Base-by-base conservation (phyloP, 257 asterid genomes). In the Solanum sejunctum region DNA sequence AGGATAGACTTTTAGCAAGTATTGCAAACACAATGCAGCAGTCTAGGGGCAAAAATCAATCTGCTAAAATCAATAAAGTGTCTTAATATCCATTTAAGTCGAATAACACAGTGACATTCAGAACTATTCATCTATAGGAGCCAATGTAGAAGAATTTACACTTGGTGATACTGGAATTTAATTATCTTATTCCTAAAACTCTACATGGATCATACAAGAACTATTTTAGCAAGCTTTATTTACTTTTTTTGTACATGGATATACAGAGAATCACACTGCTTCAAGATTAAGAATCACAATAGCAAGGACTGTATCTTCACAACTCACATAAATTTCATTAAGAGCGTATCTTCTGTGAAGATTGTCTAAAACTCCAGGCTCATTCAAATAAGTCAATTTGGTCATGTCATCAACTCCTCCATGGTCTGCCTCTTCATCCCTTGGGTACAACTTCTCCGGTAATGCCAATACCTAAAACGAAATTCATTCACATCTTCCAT, bases 331-430 rank as follows among this genome's bases (percentile, higher is more conserved):
- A 69, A 96, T 94, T 87, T 96, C 99, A 90, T 96, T 96, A 26
- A 96, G 98, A 56, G 88, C 93, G 67, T 96, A 96, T 90, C 98
- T 88, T 87, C 96, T 93, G 86, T 91, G 93, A 60, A 96, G 94
- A 91, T 96, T 96, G 86, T 97, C 98, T 80, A 97, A 97, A 86
- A 97, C 98, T 36, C 98, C 97, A 1, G 98, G 98, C 91, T 95
- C 98, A 88, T 95, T 95, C 94, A 97, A 87, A 83, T 93, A 97
- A 64, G 98, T 95, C 91, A 97, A 87, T 71, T 97, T 96, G 61
- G 98, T 96, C 99, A 97, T 95, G 75, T 97, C 98, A 87, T 97
- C 98, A 78, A 95, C 99, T 66, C 99, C 98, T 82, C 98, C 98
- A n/a, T 95, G 93, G 83, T 97, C 99, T 43, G 91, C 89, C 86